These are phyloP conservation scores for Zoysia japonica DNA, from an alignment of 176 grass and related monocot genomes.

Conservation along the genomic window DNA sequence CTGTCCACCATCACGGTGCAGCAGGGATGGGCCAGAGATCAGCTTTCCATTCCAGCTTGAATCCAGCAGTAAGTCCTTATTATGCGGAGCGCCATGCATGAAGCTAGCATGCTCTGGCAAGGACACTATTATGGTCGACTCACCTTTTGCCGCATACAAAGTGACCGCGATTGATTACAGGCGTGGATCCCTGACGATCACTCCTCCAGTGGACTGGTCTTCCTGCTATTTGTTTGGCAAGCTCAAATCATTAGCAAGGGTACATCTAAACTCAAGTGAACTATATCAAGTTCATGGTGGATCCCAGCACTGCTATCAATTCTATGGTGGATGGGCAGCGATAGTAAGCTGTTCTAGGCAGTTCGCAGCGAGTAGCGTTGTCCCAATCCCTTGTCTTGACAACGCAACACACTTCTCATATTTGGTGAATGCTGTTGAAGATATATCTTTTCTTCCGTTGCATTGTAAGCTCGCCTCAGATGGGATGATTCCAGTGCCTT, in stretches of 20 bases:
- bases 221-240: not conserved
- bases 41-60: constrained; percentile 44
- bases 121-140: constrained; percentile 41
- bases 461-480: constrained; percentile 32
- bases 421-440: not conserved
- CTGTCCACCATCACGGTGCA: constrained; percentile 35
- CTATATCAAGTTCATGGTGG: no score
- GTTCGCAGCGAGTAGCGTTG: not conserved
- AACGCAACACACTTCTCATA: constrained; percentile 32
- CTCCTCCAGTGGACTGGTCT: not conserved
- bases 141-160: constrained; percentile 23
- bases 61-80: constrained; percentile 10
- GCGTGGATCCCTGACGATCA: not conserved
- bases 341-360: not conserved
- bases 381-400: constrained; percentile 39
- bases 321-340: not conserved
- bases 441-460: constrained; percentile 33
- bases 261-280: no score
- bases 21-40: constrained; percentile 44
- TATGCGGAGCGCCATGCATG: constrained; percentile 31
- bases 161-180: constrained; percentile 43
- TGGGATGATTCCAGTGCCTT: not conserved
- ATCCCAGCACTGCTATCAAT: not conserved
- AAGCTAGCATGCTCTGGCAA: constrained; percentile 45
- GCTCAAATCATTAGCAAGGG: not conserved